phyloP scores from a whole-genome alignment of 2,329 filamentous ascomycete genomes.

The Ambrosiella cleistominuta region DNA sequence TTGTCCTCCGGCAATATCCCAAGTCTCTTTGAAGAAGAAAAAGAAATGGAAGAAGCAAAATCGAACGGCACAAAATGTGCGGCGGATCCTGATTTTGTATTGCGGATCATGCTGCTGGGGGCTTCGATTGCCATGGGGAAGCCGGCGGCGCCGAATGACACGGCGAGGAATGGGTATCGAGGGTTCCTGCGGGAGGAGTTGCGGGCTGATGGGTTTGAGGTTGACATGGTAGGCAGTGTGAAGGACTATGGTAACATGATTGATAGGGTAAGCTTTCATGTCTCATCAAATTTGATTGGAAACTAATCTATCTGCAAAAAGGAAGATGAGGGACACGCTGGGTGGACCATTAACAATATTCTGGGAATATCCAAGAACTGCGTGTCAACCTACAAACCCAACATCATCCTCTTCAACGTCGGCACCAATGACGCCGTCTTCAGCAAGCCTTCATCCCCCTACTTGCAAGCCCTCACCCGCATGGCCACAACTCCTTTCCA shows the following conservation, averaged over 20 bases:
- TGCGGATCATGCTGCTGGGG: constrained; percentile 21
- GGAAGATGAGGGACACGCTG: constrained; percentile 15
- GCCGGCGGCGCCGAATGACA: constrained; percentile 5
- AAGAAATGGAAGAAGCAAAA: not conserved
- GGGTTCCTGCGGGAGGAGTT: constrained; percentile 19
- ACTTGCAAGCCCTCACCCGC: constrained; percentile 4
- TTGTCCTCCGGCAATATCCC: not conserved
- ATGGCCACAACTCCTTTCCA: constrained; percentile 14
- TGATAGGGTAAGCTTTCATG: constrained; percentile 8
- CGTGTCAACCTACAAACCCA: constrained; percentile 12
- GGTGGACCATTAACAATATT: constrained; percentile 10
- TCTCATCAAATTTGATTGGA: not conserved
- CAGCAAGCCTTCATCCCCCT: not conserved
- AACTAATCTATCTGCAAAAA: not conserved
- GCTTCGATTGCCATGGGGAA: constrained; percentile 22
- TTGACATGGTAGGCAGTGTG: constrained; percentile 25
- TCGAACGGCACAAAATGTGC: not conserved
- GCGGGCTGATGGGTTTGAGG: constrained; percentile 17
- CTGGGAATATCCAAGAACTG: not conserved
- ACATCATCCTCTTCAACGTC: constrained; percentile 16
- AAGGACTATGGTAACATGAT: constrained; percentile 23
- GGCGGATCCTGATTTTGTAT: constrained; percentile 8
- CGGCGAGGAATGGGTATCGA: constrained; percentile 22
- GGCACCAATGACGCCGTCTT: constrained; percentile 16
- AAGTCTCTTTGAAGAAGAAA: not conserved